Evolutionary conservation across 2,329 filamentous ascomycete genomes (phyloP), one percentile per base, ranked within the genome.

Genomic region (Fusarium domesticum): DNA sequence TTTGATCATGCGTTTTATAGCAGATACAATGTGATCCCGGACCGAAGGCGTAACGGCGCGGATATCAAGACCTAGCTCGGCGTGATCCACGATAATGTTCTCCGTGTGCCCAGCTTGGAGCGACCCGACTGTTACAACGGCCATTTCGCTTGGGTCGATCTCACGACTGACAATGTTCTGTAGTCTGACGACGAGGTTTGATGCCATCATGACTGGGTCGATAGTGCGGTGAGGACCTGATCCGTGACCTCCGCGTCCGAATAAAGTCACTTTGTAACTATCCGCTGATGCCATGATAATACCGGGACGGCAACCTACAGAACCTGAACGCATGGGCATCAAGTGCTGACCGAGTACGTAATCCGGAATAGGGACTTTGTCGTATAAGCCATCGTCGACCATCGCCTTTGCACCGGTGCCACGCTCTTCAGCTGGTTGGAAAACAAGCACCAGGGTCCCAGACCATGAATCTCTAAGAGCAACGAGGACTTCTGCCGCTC

Each of bases 361-460:
- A 28, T 70, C 63, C 0, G 67, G 68, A 0, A 66, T 10, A 0
- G 66, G 66, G 5, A 63, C 43, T 0, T 42, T 45, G 1, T 53
- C 53, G 37, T 64, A 70, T 3, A 70, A 54, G 0, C 66, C 68
- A 12, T 64, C 67, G 2, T 70, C 64, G 0, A 69, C 57, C 68
- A 71, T 70, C 6, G 57, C 59, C 15, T 63, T 53, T 0, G 84
- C 84, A 0, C 84, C 84, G 0, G 69, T 72, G 0, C 76, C 81
- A 2, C 76, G 70, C 61, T 88, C 84, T 59, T 87, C 84, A 2
- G 78, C 76, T 0, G 84, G 84, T 55, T 88, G 85, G 60, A 87
- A 88, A 3, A 81, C 63, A 6, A 84, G 61, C 5, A 88, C 65
- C 16, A 87, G 54, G 0, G 81, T 87, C 0, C 84, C 84, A 8